Evolutionary conservation across 805 yeast genomes (phyloP), one percentile per base, ranked within the genome.

Genomic region (Limtongia smithiae): DNA sequence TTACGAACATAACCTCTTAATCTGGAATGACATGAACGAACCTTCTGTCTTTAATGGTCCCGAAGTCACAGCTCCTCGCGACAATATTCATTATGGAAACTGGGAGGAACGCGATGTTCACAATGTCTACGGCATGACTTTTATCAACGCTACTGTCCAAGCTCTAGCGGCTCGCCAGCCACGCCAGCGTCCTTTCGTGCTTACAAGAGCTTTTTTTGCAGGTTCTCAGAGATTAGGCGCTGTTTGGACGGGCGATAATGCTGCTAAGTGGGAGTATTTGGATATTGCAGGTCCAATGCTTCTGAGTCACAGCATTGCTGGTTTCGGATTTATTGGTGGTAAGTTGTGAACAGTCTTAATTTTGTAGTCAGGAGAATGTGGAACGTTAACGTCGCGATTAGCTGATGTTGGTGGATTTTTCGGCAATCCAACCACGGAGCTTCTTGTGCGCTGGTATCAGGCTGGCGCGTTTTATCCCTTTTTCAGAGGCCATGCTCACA

Each of bases 21-120:
- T 93, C 17, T 93, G 99, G 99, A 93, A 91, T 67, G 98, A 93
- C 66, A 93, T 93, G 99, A 87, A 85, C 68, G 99, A 93, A 68
- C 97, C 97, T 1, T 87, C 97, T 0, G 83, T 93, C 4, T 93
- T 93, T 65, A 79, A 83, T 59, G 98, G 97, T 1, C 95, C 97
- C 1, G 98, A 93, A 66, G 88, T 96, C 0, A 71, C 94, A 0
- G 81, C 93, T 18, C 95, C 94, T 30, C 84, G 84, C 60, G 95
- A 89, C 66, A 68, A 77, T 20, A 60, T 90, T 33, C 96, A 91
- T 59, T 76, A 71, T 62, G 95, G 88, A 2, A 77, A 80, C 15
- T 82, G 82, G 80, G 97, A 93, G 66, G 95, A 91, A 64, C 80
- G 98, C 52, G 87, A 95, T 3, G 75, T 91, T 9, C 98, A 93